Evolutionary conservation across 129 eudicot species (phyloP), one percentile per base, ranked within the genome.

Genomic region (Tagetes patula): DNA sequence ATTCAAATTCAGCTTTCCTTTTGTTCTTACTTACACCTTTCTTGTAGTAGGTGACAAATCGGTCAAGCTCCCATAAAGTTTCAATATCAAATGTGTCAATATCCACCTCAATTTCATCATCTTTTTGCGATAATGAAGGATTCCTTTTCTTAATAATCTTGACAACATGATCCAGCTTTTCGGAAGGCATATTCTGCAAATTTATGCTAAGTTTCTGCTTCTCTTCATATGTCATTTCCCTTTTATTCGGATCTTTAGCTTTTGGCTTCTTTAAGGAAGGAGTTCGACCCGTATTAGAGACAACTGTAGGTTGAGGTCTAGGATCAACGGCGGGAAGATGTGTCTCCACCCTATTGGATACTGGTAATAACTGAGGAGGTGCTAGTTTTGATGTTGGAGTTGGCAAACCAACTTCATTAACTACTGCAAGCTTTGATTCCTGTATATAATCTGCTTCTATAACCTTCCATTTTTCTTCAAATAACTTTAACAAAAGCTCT

Each of bases 1-100:
- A 20, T 20, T 20, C 27, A 20, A 20, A 20, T 65, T 84, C 91
- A 73, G 88, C 84, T 69, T 86, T 84, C 71, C 85, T 85, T 65
- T 85, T 92, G 81, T 83, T 85, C 90, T 89, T 89, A 85, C 76
- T 89, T 78, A 85, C 63, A 75, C 82, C 65, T 85, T 85, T 93
- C 66, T 85, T 85, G 85, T 72, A 84, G 78, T 87, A 84, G 13
- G 85, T 81, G 50, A 93, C 81, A 79, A 87, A 93, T 56, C 98
- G 87, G 55, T 93, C 98, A 62, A 93, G 90, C 86, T 93, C 98
- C 98, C 98, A 93, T 8, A 93, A 86, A 37, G 98, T 93, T 64
- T 93, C 96, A 45, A 80, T 83, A 81, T 89, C 98, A 76, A 93
- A 88, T 81, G 84, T 87, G 77, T 93, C 95, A 58, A 92, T 92